Evolutionary conservation across 2,329 filamentous ascomycete species (phyloP).

Genomic region (Pestalotiopsis sp.): DNA sequence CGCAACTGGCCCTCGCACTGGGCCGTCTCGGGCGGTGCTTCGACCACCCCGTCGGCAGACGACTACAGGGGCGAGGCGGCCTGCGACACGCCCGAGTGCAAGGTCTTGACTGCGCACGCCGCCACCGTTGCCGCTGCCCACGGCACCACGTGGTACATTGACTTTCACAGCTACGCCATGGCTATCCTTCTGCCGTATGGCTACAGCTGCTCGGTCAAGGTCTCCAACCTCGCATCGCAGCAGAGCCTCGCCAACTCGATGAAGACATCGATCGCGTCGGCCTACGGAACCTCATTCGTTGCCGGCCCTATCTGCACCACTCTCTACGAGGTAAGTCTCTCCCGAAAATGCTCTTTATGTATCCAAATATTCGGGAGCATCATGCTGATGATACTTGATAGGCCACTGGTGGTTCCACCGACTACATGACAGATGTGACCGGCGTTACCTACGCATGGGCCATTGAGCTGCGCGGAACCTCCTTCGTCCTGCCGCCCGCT

Average conservation of each 20-base stretch:
- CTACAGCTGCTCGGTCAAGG: conserved; percentile 48
- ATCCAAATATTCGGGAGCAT: not conserved
- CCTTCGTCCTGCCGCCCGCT: conserved; percentile 27
- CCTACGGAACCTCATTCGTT: conserved; percentile 35
- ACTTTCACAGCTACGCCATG: conserved; percentile 51
- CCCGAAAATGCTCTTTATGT: too few relatives aligned
- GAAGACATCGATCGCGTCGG: conserved; percentile 29
- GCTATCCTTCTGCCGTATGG: conserved; percentile 56
- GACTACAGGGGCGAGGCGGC: conserved; percentile 41
- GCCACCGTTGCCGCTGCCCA: conserved; percentile 38
- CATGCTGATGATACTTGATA: not conserved
- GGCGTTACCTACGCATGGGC: conserved; percentile 28
- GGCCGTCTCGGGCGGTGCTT: conserved; percentile 42
- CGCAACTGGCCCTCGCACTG: conserved; percentile 53
- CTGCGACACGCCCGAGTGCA: conserved; percentile 47
- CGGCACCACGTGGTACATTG: conserved; percentile 57
- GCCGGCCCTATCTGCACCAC: conserved; percentile 38
- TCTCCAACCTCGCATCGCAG: conserved; percentile 43
- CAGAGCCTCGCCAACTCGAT: conserved; percentile 37
- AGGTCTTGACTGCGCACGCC: conserved; percentile 46
- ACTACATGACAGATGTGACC: conserved; percentile 30
- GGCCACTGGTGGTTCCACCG: conserved; percentile 12
- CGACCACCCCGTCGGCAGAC: conserved; percentile 45
- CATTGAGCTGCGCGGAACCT: conserved; percentile 31
- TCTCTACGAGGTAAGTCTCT: conserved; percentile 29